Evolutionary conservation across 1,139 yeast genomes (phyloP), one percentile per base, ranked within the genome.

Genomic region (Ashbya aceris): DNA sequence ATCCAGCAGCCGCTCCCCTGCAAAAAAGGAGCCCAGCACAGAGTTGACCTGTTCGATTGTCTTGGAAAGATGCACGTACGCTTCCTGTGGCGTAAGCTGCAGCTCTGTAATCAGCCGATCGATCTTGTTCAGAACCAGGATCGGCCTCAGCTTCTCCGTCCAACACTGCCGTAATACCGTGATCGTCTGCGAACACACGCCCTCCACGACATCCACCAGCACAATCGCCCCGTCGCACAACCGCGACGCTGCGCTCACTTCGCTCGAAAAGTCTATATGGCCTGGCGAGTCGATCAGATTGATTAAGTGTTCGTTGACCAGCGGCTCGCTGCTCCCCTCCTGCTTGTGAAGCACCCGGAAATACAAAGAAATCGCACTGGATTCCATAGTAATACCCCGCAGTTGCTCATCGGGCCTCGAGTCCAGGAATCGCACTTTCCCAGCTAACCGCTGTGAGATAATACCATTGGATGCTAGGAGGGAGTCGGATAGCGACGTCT

Each of bases 271-370:
- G 63, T 93, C 99, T 51, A 93, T 87, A 58, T 93, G 99, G 8
- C 99, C 99, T 0, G 99, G 99, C 0, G 97, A 91, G 64, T 93
- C 99, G 43, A 93, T 89, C 55, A 93, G 72, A 56, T 93, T 93
- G 60, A 93, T 82, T 44, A 91, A 68, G 64, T 86, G 85, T 56
- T 91, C 96, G 33, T 74, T 76, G 29, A 81, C 74, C 27, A 68
- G 65, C 8, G 74, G 64, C 36, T 64, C 64, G 13, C 68, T 70
- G 2, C 65, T 66, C 40, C 62, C 61, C 31, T 61, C 63, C 38
- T 66, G 68, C 53, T 73, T 68, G 40, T 75, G 74, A 55, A 77
- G 61, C 3, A 82, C 74, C 54, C 79, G 77, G 63, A 87, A 89
- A 59, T 84, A 86, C 23, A 89, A 67, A 0, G 96, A 86, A 30